Evolutionary conservation across 2,329 filamentous ascomycete species (phyloP).

Genomic region (Colletotrichum scovillei): DNA sequence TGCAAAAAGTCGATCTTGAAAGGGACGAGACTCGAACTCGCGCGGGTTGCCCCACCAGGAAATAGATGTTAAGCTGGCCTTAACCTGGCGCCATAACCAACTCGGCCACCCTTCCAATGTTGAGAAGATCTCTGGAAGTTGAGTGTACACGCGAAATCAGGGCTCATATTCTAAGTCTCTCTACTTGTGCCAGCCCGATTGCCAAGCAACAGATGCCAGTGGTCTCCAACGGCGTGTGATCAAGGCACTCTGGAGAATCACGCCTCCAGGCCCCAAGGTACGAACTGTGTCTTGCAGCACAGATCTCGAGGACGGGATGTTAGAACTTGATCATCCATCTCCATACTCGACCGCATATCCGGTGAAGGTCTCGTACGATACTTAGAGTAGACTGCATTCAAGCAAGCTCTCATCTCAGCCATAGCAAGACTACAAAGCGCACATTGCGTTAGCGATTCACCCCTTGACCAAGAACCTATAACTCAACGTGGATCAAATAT

Average conservation of each 20-base stretch:
- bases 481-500: neutral
- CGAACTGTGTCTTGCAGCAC: neutral
- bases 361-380: neutral
- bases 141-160: accelerated
- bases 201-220: too few relatives aligned
- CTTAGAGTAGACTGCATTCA: constrained; percentile 1
- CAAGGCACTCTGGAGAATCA: too few relatives aligned
- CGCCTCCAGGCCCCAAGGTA: neutral
- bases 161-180: neutral
- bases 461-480: too few relatives aligned
- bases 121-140: neutral
- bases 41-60: constrained; percentile 36
- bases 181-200: too few relatives aligned
- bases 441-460: neutral
- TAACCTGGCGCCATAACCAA: constrained; percentile 37
- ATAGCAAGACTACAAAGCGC: neutral
- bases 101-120: constrained; percentile 28
- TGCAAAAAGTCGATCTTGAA: neutral
- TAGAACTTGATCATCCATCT: neutral
- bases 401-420: constrained; percentile 2
- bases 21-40: constrained; percentile 37
- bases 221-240: too few relatives aligned
- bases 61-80: constrained; percentile 35
- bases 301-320: neutral
- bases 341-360: constrained; percentile 3